Evolutionary conservation across 140 eudicot species (phyloP).

Genomic region (Stevia rebaudiana): DNA sequence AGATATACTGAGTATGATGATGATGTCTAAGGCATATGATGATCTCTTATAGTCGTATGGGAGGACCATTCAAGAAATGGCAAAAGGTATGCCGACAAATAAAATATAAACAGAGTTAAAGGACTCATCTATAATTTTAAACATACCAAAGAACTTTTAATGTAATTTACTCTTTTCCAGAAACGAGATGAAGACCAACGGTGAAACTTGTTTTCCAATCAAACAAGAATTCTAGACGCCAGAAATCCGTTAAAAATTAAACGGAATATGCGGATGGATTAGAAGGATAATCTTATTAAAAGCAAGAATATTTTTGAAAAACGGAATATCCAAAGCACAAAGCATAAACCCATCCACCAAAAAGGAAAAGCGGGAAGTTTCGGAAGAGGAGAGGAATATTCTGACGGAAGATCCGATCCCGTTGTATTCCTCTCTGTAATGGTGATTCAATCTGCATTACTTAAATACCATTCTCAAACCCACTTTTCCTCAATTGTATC

Average conservation of each 20-base stretch:
- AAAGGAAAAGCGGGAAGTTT: conserved; percentile 10
- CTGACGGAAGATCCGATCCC: conserved; percentile 20
- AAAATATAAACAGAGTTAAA: not conserved
- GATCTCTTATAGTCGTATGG: not conserved
- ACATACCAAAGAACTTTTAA: not conserved
- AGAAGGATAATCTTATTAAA: conserved; percentile 3
- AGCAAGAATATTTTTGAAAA: not conserved
- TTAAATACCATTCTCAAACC: conserved; percentile 35
- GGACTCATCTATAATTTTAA: not conserved
- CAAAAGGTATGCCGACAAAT: not conserved
- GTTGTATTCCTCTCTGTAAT: conserved; percentile 10
- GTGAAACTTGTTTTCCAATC: not conserved
- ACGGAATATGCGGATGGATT: conserved; percentile 21
- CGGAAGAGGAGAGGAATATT: conserved; percentile 28
- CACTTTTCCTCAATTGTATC: not conserved
- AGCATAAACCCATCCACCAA: conserved; percentile 17
- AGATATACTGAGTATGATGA: too few relatives aligned
- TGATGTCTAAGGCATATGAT: not conserved
- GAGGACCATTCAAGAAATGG: too few relatives aligned
- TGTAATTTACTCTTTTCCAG: not conserved
- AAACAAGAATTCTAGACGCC: conserved; percentile 1
- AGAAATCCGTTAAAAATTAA: conserved; percentile 8
- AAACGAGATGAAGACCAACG: not conserved
- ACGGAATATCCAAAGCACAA: conserved; percentile 35
- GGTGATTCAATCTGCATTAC: conserved; percentile 10